Conservation (phyloP, 352 stramenopile species). For the Peronospora farinosa region DNA sequence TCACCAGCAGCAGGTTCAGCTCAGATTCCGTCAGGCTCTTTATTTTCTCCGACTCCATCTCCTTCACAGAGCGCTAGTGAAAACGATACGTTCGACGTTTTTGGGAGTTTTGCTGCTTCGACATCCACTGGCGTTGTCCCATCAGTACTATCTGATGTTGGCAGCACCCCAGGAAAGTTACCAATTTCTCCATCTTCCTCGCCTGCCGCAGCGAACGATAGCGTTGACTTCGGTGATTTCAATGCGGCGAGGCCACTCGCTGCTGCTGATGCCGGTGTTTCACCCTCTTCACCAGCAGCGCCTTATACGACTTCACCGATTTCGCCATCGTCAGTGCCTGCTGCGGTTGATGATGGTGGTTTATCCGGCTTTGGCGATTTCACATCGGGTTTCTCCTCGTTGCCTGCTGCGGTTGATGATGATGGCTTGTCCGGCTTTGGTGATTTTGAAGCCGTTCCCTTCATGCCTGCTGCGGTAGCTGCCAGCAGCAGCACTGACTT, state of each 20-base stretch:
- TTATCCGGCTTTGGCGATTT: constrained; percentile 26
- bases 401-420: background rate
- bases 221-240: constrained; percentile 17
- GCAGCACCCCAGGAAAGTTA: constrained; percentile 4
- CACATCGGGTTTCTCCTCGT: constrained; percentile 9
- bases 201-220: constrained; percentile 13
- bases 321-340: constrained; percentile 11
- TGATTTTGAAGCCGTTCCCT: constrained; percentile 17
- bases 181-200: constrained; percentile 10
- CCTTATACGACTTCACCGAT: constrained; percentile 4
- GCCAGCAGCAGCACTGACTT: constrained; percentile 11
- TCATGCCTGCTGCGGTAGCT: constrained; percentile 7
- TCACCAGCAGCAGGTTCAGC: constrained; percentile 8
- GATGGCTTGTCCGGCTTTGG: constrained; percentile 20
- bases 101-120: constrained; percentile 19
- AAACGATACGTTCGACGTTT: constrained; percentile 17
- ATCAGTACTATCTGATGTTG: constrained; percentile 5
- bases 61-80: constrained; percentile 10
- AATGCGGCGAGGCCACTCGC: background rate
- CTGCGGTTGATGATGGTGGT: constrained; percentile 2
- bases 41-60: constrained; percentile 22
- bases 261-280: background rate
- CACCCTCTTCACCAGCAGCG: constrained; percentile 4
- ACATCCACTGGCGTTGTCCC: constrained; percentile 2
- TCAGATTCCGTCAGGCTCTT: constrained; percentile 10